Evolutionary conservation across 352 stramenopile genomes (phyloP).

Genomic region (Phytophthora citrophthora): DNA sequence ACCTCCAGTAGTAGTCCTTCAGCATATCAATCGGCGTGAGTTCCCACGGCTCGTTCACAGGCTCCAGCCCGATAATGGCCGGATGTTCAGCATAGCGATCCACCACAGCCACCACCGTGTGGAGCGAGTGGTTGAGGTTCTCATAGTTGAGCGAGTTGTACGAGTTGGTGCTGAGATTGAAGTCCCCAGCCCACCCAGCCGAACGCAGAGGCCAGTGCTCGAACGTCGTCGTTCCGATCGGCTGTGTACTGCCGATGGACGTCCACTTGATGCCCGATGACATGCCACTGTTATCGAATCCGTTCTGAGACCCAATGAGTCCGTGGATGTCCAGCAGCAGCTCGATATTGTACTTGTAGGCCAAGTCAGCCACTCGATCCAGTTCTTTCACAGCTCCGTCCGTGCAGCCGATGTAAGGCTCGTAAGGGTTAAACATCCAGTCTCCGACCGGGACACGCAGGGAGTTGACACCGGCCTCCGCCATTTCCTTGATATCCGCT

Average conservation of each 20-base stretch:
- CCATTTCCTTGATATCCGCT: constrained; percentile 31
- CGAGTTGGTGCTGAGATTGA: constrained; percentile 80
- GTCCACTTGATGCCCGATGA: constrained; percentile 30
- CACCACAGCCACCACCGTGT: constrained; percentile 87
- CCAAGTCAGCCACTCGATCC: constrained; percentile 88
- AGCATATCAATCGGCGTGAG: constrained; percentile 92
- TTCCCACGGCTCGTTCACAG: constrained; percentile 96
- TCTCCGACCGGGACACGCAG: constrained; percentile 30
- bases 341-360: constrained; percentile 85
- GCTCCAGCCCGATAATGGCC: constrained; percentile 92
- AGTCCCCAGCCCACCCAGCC: constrained; percentile 92
- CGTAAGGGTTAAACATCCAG: constrained; percentile 71
- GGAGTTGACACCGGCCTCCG: constrained; percentile 30
- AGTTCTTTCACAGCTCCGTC: constrained; percentile 93
- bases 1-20: constrained; percentile 96
- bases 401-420: constrained; percentile 92
- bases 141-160: constrained; percentile 92
- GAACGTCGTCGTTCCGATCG: constrained; percentile 31
- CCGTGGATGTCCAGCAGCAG: constrained; percentile 95
- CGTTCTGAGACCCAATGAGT: constrained; percentile 93
- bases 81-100: constrained; percentile 87
- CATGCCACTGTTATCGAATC: constrained; percentile 95
- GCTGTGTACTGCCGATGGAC: constrained; percentile 33
- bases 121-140: constrained; percentile 92
- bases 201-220: constrained; percentile 90